Evolutionary conservation across 1,284 basidiomycete species (phyloP), one percentile per base, ranked within the genome.

Genomic region (Malassezia furfur): DNA sequence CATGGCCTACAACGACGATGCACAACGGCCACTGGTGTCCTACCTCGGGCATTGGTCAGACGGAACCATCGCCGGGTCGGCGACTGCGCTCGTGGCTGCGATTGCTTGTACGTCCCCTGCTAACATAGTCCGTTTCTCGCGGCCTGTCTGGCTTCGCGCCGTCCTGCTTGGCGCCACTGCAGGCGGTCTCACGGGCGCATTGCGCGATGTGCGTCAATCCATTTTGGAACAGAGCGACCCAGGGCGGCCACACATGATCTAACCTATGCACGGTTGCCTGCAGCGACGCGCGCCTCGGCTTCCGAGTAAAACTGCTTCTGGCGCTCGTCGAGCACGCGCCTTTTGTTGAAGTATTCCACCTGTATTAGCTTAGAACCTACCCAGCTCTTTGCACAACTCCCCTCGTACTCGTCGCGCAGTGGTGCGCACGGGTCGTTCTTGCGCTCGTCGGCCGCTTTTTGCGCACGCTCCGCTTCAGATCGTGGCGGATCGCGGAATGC

Each of bases 311-410:
- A 69, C 46, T 65, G 46, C 50, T 52, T 66, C 37, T 74, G 72
- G 19, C 72, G 63, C 52, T 72, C 68, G 38, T 72, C 70, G 19
- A 72, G 50, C 1, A 74, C 65, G 44, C 70, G 59, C 34, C 72
- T 54, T 58, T 74, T 74, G 56, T 72, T 71, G 52, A 74, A 74
- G 61, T 74, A 74, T 35, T 72, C 70, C 22, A 72, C 61, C 70
- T 70, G 55, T 34, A 37, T 39, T 34, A 28, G n/a, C 11, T 12
- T 17, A 10, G 2, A 11, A 68, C 69, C 59, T 62, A 73, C 72
- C 71, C 71, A 74, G 59, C 71, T 74, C 51, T 55, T 55, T 6
- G 70, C 68, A 53, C 71, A 74, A 31, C 63, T 63, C 22, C 45
- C 49, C 54, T 74, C 72, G 50, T 71, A 74, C 25, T 48, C 59